Percentiles rank a stretch among this genome's conserved stretches.
These are phyloP conservation scores for Boletus tomentosulus DNA, from an alignment of 768 basidiomycete species.

Conservation along the genomic window DNA sequence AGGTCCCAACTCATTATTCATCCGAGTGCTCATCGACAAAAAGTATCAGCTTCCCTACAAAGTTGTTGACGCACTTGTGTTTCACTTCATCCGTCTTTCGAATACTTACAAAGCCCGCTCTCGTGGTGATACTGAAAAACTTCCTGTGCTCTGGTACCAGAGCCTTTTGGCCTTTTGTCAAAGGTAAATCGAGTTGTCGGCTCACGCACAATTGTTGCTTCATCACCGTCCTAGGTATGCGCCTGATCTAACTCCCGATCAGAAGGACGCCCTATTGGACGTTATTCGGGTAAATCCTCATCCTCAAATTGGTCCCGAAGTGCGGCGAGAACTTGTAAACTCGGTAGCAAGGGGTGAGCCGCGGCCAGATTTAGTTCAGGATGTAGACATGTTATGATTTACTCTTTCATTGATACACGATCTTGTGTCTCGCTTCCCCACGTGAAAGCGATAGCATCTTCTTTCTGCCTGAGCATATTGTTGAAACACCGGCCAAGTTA, in stretches of 20 bases:
- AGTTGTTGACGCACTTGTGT: conserved; percentile 93
- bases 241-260: conserved; percentile 90
- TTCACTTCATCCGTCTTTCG: conserved; percentile 96
- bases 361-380: conserved; percentile 57
- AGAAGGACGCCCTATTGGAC: conserved; percentile 95
- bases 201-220: neutral
- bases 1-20: conserved; percentile 94
- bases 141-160: conserved; percentile 99
- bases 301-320: conserved; percentile 82
- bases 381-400: conserved; percentile 56
- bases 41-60: conserved; percentile 98
- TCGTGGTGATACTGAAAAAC: conserved; percentile 66
- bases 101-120: conserved; percentile 78
- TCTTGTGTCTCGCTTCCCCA: neutral
- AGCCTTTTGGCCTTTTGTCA: conserved; percentile 92
- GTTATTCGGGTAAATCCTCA: conserved; percentile 85
- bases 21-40: conserved; percentile 94
- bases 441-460: neutral
- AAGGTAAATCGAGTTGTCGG: conserved; percentile 47
- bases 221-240: conserved; percentile 61
- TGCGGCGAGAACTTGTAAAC: conserved; percentile 84
- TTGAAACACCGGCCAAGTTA: neutral
- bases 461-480: neutral
- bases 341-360: conserved; percentile 85
- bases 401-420: neutral